Evolutionary conservation across 202 grass and related monocot genomes (phyloP), one percentile per base, ranked within the genome.

Genomic region (Elaeis oleifera): DNA sequence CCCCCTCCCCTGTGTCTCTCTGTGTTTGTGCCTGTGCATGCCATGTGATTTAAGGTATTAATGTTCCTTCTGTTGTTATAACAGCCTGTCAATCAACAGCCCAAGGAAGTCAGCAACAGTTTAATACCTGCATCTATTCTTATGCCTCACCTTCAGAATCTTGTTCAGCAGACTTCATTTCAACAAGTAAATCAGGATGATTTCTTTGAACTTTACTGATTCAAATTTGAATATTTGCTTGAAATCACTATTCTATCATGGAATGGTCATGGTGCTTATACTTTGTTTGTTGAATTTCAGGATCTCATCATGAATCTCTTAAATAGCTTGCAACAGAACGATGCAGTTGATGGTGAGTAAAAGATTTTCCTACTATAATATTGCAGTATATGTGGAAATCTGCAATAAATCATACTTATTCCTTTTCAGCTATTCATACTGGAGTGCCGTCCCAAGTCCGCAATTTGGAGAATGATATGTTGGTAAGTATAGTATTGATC

Each of bases 131-230:
- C 89, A 36, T 83, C 88, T 16, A 63, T 91, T 81, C 63, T 99
- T 20, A 76, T 94, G 82, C 95, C 95, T 54, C 85, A 94, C 73
- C 95, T 99, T 74, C 80, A 89, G 70, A 99, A 94, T 74, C 95
- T 99, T 84, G 81, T 99, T 50, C 83, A 99, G 71, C 88, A 99
- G 63, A 89, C 95, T 72, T 80, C 79, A 48, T 86, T 94, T 87
- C 95, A 99, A 76, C 95, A 89, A 83, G 95, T 99, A 80, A 44
- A 44, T 44, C 9, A 14, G 36, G 6, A 44, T 14, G 36, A 44
- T 44, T 44, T 44, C 36, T 44, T 44, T 44, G 1, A 44, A 44
- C 36, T 44, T 44, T 13, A 44, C 36, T 13, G 11, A 44, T 44
- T 44, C 36, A 44, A 44, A 44, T 44, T 44, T 44, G 9, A 44